Percentiles rank a stretch among this genome's conserved stretches.
Evolutionary conservation across 1,284 basidiomycete genomes (phyloP).

Genomic region (Pisolithus thermaeus): DNA sequence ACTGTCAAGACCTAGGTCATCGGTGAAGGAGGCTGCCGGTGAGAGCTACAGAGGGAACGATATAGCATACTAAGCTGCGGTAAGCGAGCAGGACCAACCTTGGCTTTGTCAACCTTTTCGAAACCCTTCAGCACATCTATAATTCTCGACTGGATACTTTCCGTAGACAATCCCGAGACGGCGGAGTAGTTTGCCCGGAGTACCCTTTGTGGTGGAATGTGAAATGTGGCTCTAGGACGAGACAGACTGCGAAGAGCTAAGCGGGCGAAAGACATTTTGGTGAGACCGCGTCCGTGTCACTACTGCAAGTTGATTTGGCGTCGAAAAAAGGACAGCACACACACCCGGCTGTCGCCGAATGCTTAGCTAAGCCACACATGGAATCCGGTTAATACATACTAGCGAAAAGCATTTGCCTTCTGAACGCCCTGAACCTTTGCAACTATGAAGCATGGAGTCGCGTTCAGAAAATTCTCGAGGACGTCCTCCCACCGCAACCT

Average conservation of each 20-base stretch:
- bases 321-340: neutral
- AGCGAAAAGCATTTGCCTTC: neutral
- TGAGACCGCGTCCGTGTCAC: conserved; percentile 12
- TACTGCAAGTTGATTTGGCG: neutral
- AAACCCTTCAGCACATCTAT: conserved; percentile 89
- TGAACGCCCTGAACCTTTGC: neutral
- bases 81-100: conserved; percentile 47
- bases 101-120: conserved; percentile 87
- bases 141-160: conserved; percentile 78
- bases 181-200: conserved; percentile 69
- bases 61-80: neutral
- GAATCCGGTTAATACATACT: neutral
- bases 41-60: conserved; percentile 54
- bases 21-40: conserved; percentile 70
- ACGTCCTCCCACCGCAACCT: conserved; percentile 83
- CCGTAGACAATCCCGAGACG: conserved; percentile 66
- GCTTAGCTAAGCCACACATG: conserved; percentile 4
- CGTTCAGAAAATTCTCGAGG: conserved; percentile 83
- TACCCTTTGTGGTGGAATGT: conserved; percentile 27
- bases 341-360: conserved; percentile 23
- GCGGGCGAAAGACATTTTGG: conserved; percentile 48
- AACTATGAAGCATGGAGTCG: conserved; percentile 87
- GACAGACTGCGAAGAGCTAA: conserved; percentile 38
- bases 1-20: conserved; percentile 93
- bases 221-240: conserved; percentile 32